Evolutionary conservation across 176 grass and related monocot species (phyloP), one percentile per base, ranked within the genome.

Genomic region (Poa pratensis): DNA sequence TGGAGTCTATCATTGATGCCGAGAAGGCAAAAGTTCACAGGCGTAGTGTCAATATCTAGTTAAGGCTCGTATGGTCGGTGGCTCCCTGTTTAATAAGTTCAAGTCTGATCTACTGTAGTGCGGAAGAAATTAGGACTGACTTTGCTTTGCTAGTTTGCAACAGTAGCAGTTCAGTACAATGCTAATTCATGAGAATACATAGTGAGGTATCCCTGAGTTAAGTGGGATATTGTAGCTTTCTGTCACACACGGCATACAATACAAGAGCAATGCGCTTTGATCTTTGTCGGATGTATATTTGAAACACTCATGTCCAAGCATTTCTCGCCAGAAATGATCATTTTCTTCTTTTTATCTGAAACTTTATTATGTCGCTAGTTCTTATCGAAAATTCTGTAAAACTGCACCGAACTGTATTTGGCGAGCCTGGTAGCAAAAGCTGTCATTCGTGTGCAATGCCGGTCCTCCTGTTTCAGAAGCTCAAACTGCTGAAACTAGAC

Each of bases 1-100:
- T 98, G 35, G 91, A 92, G 40, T 93, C 93, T 50, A 94, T 94
- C 76, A 98, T 98, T 68, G 96, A 98, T 81, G 91, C 93, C 37
- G 96, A 98, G 89, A 98, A 95, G 78, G 87, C 93, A 79, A 93
- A 83, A 89, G 86, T 95, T 22, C 86, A 86, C 14, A 88, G 90
- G 68, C 91, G 93, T 48, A 87, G 40, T 57, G 71, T 79, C 17
- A 63, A 87, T 22, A 92, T 95, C 49, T 95, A 95, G 83, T 90
- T 79, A 64, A 74, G 54, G 22, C 60, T 76, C 24, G 17, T 40
- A 20, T 59, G 81, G 46, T 35, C 35, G n/a, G 45, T 49, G 12
- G 23, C 69, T 18, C 27, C 15, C 71, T 9, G 23, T 68, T 32
- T 6, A 14, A 73, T 72, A 4, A 12, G 19, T 64, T 62, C 64